Base-by-base conservation (phyloP, 805 yeast species). In the Yueomyces sinensis region DNA sequence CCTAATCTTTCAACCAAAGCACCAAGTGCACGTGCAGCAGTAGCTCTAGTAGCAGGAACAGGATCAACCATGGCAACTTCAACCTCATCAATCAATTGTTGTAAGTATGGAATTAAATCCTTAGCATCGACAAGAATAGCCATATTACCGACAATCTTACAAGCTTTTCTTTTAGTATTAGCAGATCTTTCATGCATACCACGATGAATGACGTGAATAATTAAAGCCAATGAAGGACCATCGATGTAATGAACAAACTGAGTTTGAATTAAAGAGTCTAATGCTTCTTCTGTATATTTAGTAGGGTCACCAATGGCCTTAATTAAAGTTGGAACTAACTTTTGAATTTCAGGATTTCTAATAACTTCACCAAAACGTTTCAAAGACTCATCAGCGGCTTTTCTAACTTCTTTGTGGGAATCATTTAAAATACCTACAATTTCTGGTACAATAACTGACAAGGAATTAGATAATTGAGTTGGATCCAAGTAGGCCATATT, bases 61-160 rank as follows among this genome's bases (percentile, higher is more conserved):
- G 98, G 98, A 47, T 91, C 99, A 33, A 93, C 95, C 94, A 91
- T 89, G 5, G 97, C 94, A 30, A 72, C 66, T 56, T 91, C 94
- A 40, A 91, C 70, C 46, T 86, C 95, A 9, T 74, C 67, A 30
- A 89, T 78, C 45, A 91, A 66, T 30, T 75, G 72, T 17, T 75
- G 70, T 48, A 91, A 63, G 59, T 91, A 91, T 18, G 95, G 96
- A 34, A 74, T 59, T 40, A 91, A 66, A 55, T 91, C 98, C 45
- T 71, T 74, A 14, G 83, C 67, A 48, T 89, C 97, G 14, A 94
- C 95, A 48, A 91, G 66, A 54, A 91, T 84, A 2, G 97, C 86
- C 97, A 91, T 91, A 52, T 91, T 91, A 42, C 99, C 99, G 22
- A 91, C 96, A 65, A 91, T 89, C 59, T 91, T 96, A 58, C 97